Evolutionary conservation across 78 protist species (phyloP).

Genomic region (Pelomyxa schiedti): DNA sequence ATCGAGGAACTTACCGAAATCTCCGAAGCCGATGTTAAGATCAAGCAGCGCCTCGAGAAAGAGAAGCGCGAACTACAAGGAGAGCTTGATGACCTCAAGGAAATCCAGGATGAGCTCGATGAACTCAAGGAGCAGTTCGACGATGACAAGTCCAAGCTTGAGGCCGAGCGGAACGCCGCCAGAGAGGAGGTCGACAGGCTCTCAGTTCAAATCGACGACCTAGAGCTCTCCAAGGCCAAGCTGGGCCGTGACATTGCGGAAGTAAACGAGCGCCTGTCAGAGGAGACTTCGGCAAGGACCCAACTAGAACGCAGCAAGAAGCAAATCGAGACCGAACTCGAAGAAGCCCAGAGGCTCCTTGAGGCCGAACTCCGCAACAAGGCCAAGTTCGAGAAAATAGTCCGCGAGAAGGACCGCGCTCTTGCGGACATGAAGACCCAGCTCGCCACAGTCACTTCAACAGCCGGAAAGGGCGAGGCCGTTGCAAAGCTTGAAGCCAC

Average conservation of each 20-base stretch:
- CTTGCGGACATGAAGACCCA: neutral
- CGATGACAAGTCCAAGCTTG: slow-evolving; percentile 29
- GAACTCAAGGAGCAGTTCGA: slow-evolving; percentile 6
- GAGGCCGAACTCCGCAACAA: slow-evolving; percentile 32
- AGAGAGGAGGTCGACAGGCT: slow-evolving; percentile 36
- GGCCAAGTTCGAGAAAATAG: slow-evolving; percentile 32
- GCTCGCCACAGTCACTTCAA: neutral
- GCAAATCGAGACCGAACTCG: slow-evolving; percentile 28
- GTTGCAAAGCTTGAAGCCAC: neutral
- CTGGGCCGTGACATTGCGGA: slow-evolving; percentile 35
- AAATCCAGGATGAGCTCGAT: slow-evolving; percentile 19
- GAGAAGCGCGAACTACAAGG: slow-evolving; percentile 48
- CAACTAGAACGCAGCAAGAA: slow-evolving; percentile 35
- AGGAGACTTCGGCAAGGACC: slow-evolving; percentile 28
- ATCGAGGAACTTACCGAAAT: slow-evolving; percentile 29
- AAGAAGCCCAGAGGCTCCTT: slow-evolving; percentile 19
- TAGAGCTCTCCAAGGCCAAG: slow-evolving; percentile 35
- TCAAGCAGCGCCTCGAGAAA: slow-evolving; percentile 36
- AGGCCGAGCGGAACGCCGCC: slow-evolving; percentile 36
- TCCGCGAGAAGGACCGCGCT: slow-evolving; percentile 21
- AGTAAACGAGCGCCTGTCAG: slow-evolving; percentile 39
- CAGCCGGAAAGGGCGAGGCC: neutral
- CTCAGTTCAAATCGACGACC: slow-evolving; percentile 33
- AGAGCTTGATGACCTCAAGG: slow-evolving; percentile 18
- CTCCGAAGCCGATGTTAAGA: slow-evolving; percentile 36